Evolutionary conservation across 2,329 filamentous ascomycete species (phyloP), one percentile per base, ranked within the genome.

Genomic region (Penicillium sp.): DNA sequence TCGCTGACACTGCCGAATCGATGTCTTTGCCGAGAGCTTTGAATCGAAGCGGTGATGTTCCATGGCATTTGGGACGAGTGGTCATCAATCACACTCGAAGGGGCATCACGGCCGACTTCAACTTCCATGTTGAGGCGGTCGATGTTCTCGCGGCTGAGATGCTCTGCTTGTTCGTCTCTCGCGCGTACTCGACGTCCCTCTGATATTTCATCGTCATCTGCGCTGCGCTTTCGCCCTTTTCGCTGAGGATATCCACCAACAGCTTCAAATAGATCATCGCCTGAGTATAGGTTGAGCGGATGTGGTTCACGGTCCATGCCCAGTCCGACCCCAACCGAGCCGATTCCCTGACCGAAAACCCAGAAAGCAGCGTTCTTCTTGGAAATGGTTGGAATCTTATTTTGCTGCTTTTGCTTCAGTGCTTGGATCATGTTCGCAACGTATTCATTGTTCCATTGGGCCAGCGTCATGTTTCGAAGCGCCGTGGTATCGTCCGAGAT

Each of bases 61-160:
- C 87, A 90, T 11, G 87, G 87, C 80, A 89, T 85, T n/a, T 81
- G 76, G 5, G 82, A 84, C 25, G 84, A 84, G 29, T 83, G 82
- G 52, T 87, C 83, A 57, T 95, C 89, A 5, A 85, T 84, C 52
- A 94, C 81, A 8, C 84, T 82, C 0, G 84, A 81, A 0, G 80
- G 83, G 1, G 84, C 88, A 41, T 90, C 84, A 73, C 90, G 85
- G 21, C 87, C 89, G 25, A 90, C 73, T 71, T 95, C 91, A 21
- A 88, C 72, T 9, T 82, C 82, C 61, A 78, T 60, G 36, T 45
- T 57, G 51, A 40, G 58, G 25, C 47, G 39, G 31, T 50, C 50
- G 47, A 47, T 41, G 39, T 52, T 57, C 45, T 62, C 59, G 25
- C 71, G 73, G 11, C 71, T 74, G n/a, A 76, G 47, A 15, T 65